Conservation (phyloP, 768 basidiomycete genomes). For the Suillus subluteus region DNA sequence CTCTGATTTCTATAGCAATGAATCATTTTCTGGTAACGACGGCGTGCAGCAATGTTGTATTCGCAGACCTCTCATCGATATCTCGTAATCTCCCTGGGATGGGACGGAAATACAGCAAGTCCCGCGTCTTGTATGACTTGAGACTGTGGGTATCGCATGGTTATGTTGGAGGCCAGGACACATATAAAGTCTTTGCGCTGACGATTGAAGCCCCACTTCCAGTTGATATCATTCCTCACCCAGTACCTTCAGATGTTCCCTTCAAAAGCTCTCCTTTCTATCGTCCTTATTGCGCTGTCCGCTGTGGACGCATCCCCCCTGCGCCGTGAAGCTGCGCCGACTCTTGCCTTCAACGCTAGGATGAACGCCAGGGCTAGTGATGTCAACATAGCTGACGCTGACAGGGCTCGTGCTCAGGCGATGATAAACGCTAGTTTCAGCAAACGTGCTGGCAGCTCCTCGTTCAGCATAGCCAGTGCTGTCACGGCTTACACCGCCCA, state of each 20-base stretch:
- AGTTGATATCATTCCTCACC: constrained; percentile 5
- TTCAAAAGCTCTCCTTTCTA: constrained; percentile 14
- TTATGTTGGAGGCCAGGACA: background rate
- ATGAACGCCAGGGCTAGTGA: constrained; percentile 14
- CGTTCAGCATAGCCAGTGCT: constrained; percentile 22
- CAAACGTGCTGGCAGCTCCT: constrained; percentile 16
- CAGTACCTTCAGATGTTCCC: constrained; percentile 19
- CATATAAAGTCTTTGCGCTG: constrained; percentile 9
- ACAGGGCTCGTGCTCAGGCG: constrained; percentile 24
- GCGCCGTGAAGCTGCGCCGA: constrained; percentile 2
- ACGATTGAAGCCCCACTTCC: constrained; percentile 3
- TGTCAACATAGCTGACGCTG: constrained; percentile 19
- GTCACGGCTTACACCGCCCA: constrained; percentile 29
- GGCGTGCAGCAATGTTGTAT: background rate
- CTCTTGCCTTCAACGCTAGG: constrained; percentile 19
- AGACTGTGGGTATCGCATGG: constrained; percentile 6
- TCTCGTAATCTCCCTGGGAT: background rate
- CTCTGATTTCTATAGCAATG: background rate
- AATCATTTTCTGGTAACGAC: background rate
- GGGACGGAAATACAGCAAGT: background rate
- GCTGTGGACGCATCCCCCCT: constrained; percentile 21
- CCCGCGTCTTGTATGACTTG: no score
- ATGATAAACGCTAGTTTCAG: constrained; percentile 2
- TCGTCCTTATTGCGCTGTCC: constrained; percentile 20
- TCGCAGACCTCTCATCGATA: background rate